phyloP scores from a whole-genome alignment of 1,284 basidiomycete genomes.

The Trichosporon coremiiforme region DNA sequence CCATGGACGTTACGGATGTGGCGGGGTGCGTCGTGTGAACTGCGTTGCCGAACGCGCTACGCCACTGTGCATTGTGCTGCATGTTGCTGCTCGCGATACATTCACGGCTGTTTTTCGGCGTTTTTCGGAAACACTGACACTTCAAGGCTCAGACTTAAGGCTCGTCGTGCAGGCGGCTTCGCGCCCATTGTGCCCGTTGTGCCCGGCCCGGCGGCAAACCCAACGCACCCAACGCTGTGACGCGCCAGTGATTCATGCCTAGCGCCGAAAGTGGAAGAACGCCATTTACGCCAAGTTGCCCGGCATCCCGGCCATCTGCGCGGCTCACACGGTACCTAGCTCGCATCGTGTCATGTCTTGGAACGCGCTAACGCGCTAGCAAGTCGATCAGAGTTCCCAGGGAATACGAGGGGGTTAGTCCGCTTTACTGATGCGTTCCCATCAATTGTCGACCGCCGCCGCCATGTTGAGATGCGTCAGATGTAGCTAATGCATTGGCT shows the following conservation, averaged over 20 bases:
- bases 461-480: no score
- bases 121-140: background rate
- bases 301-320: background rate
- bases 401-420: background rate
- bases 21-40: slow-evolving; percentile 5
- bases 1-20: background rate
- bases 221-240: background rate
- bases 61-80: background rate
- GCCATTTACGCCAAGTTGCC: background rate
- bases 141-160: background rate
- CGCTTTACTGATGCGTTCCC: background rate
- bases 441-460: background rate
- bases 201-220: background rate
- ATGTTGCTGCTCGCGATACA: background rate
- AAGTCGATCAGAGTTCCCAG: background rate
- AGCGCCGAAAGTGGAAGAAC: background rate
- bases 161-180: background rate
- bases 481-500: background rate
- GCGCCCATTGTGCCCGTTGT: background rate
- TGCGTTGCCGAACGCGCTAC: background rate
- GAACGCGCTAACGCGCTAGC: background rate
- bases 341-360: background rate
- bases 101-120: background rate
- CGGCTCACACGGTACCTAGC: background rate
- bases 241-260: slow-evolving; percentile 3